phyloP scores from a whole-genome alignment of 345 rosid genomes.

The Populus pruinosa region DNA sequence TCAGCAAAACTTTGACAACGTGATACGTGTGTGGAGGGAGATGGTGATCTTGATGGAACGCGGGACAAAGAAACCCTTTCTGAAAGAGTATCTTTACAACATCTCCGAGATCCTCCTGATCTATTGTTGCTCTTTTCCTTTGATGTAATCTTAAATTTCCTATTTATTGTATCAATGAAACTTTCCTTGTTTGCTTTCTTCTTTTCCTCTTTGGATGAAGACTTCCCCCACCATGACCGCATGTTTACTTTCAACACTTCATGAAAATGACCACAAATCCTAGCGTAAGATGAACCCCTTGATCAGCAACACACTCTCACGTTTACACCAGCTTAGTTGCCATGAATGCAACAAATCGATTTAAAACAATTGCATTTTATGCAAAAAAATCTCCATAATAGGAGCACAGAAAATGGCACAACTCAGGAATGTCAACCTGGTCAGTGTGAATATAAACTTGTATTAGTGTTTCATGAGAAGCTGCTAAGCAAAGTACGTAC shows the following conservation, averaged over 20 bases:
- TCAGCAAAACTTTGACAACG: constrained; percentile 34
- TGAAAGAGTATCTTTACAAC: constrained; percentile 9
- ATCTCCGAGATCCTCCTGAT: constrained; percentile 20
- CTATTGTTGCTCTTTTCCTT: constrained; percentile 14
- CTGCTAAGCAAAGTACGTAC: not conserved
- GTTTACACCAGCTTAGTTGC: constrained; percentile 20
- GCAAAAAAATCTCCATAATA: constrained; percentile 14
- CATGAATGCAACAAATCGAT: constrained; percentile 27
- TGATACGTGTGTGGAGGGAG: constrained; percentile 25
- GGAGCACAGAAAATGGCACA: constrained; percentile 1
- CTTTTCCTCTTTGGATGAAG: constrained; percentile 26
- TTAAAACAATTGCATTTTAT: constrained; percentile 12
- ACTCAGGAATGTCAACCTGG: constrained; percentile 1
- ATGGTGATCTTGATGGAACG: constrained; percentile 27
- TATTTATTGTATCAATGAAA: constrained; percentile 25
- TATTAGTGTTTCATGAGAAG: constrained; percentile 4
- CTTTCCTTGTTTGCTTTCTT: constrained; percentile 27
- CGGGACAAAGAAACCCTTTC: constrained; percentile 22
- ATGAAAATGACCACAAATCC: constrained; percentile 9
- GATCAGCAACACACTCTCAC: constrained; percentile 18
- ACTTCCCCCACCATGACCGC: constrained; percentile 30
- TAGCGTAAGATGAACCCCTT: constrained; percentile 15
- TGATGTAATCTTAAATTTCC: constrained; percentile 20
- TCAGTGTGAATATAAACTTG: not conserved
- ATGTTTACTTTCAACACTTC: constrained; percentile 21